These are phyloP conservation scores for Phytopythium helicoides DNA, from an alignment of 352 stramenopile species.

Conservation along the genomic window DNA sequence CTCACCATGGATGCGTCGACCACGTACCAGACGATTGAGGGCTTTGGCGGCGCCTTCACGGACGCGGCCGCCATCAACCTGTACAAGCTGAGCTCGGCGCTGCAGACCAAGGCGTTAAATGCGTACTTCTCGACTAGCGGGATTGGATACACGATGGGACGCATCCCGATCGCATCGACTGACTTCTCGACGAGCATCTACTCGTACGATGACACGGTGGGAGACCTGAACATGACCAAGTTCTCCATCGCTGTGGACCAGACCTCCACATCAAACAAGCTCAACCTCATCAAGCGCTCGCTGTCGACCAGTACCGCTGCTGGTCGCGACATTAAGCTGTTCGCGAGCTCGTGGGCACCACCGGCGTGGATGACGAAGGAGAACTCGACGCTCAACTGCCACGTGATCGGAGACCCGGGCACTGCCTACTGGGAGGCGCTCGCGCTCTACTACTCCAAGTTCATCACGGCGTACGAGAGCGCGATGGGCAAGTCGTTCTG, in stretches of 20 bases:
- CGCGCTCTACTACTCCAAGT: slow-evolving; percentile 81
- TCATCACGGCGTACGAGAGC: slow-evolving; percentile 63
- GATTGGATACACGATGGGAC: slow-evolving; percentile 64
- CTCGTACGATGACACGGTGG: slow-evolving; percentile 35
- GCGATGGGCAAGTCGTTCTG: slow-evolving; percentile 52
- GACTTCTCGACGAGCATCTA: slow-evolving; percentile 71
- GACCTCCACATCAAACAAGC: slow-evolving; percentile 25
- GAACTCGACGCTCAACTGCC: slow-evolving; percentile 43
- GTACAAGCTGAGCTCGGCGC: slow-evolving; percentile 40
- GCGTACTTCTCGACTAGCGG: slow-evolving; percentile 62
- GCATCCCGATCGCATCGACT: slow-evolving; percentile 71
- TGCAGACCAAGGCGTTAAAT: slow-evolving; percentile 60
- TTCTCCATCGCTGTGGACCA: slow-evolving; percentile 79
- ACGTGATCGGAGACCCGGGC: slow-evolving; percentile 38
- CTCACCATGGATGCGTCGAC: slow-evolving; percentile 31
- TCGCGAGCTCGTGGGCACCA: slow-evolving; percentile 73
- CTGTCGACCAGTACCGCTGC: slow-evolving; percentile 20
- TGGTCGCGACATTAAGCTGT: slow-evolving; percentile 39
- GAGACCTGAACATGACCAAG: slow-evolving; percentile 41
- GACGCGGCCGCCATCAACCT: slow-evolving; percentile 74
- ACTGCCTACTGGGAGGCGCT: slow-evolving; percentile 48
- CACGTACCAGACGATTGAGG: slow-evolving; percentile 64
- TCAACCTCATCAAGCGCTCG: slow-evolving; percentile 32
- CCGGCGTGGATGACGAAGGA: slow-evolving; percentile 79
- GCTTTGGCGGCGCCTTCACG: slow-evolving; percentile 84